Base-by-base conservation (phyloP, 306 rosid genomes). In the Benincasa hispida region DNA sequence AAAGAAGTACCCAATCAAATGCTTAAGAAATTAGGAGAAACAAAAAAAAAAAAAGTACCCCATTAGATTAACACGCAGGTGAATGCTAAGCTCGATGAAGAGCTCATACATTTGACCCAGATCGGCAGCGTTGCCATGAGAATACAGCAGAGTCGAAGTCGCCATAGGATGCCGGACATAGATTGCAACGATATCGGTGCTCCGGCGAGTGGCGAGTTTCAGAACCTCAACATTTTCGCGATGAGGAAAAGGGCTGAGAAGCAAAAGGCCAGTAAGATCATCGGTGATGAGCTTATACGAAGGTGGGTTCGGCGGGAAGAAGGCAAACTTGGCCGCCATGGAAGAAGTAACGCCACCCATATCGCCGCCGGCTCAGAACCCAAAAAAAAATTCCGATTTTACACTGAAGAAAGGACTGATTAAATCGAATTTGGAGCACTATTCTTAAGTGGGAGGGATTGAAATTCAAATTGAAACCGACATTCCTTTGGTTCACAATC, bases 311-410 rank as follows among this genome's bases (percentile, higher is more conserved):
- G 93, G 91, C 75, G 93, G 93, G 81, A 87, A 89, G 75, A 89
- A 89, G 1, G 93, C 93, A 63, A 89, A 85, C 79, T 89, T 89
- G 17, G 93, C 87, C 48, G 93, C 93, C 93, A 89, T 89, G 17
- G 93, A 89, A 48, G 93, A 89, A 28, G 93, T 89, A 24, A 89
- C 91, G 22, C 91, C 93, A 24, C 93, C 93, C 93, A 89, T 89
- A 27, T 59, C 59, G 25, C 56, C 79, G 56, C 53, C 42, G 72
- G 7, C 5, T 39, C 69, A 0, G 10, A 56, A 57, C 65, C 79
- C 17, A 41, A 10, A 21, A 25, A 70, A 5, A 10, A n/a, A 1
- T 24, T 8, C 10, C 8, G 6, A n/a, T 66, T 65, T 28, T 35
- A 67, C 28, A 15, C 30, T n/a, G 53, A 66, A 65, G 17, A 65